Conservation (phyloP, 495 filamentous ascomycete genomes). For the Hypoxylon intermedium region DNA sequence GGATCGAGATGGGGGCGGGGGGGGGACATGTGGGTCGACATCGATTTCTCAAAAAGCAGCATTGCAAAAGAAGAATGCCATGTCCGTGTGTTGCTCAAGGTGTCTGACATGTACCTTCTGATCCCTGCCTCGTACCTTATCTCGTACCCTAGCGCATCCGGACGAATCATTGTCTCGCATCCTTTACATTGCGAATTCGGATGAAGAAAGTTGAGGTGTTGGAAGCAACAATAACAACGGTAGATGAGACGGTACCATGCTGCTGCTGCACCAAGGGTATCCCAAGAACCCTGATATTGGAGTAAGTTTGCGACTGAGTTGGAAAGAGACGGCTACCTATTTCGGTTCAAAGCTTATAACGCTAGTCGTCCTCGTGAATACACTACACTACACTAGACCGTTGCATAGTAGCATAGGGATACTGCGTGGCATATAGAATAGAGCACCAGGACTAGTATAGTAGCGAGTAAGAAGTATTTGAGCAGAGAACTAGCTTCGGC, state of each 20-base stretch:
- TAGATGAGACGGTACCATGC: neutral
- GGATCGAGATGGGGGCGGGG: constrained; percentile 38
- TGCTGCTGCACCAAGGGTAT: constrained; percentile 24
- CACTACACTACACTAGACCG: too few species aligned
- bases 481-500: too few species aligned
- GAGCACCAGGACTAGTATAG: too few species aligned
- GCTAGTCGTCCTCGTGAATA: neutral
- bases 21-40: constrained; percentile 22
- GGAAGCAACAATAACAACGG: neutral
- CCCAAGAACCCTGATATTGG: constrained; percentile 1
- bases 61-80: too few species aligned
- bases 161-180: constrained; percentile 18
- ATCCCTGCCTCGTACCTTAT: constrained; percentile 28
- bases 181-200: constrained; percentile 1
- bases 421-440: neutral
- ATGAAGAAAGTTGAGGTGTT: constrained; percentile 13
- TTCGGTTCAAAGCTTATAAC: neutral
- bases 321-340: neutral
- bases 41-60: constrained; percentile 43
- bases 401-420: neutral
- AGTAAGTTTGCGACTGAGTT: neutral
- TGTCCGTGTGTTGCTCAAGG: constrained; percentile 29
- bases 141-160: constrained; percentile 11
- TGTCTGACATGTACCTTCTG: constrained; percentile 31
- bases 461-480: too few species aligned